phyloP scores from a whole-genome alignment of 2,329 filamentous ascomycete genomes.

The Microcyclospora tardicrescens region DNA sequence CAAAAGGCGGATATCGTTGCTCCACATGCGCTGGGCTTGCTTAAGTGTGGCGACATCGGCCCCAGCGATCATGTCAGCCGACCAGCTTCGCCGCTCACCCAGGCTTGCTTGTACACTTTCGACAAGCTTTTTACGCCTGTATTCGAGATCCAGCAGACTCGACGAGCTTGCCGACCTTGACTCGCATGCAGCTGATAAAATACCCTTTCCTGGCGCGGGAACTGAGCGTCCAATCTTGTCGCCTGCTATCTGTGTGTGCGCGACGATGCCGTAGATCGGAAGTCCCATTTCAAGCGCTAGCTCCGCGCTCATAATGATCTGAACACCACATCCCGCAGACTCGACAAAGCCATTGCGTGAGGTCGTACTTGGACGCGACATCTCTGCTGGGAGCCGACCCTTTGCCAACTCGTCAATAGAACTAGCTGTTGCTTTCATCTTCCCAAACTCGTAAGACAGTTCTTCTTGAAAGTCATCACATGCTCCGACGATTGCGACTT shows the following conservation, averaged over 20 bases:
- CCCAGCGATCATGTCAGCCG: conserved; percentile 84
- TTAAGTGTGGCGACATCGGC: too few species aligned
- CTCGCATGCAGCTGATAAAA: conserved; percentile 86
- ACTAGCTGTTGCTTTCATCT: conserved; percentile 98
- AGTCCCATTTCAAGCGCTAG: conserved; percentile 94
- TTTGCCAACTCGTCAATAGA: conserved; percentile 89
- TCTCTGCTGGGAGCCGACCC: conserved; percentile 83
- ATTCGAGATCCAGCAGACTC: conserved; percentile 88
- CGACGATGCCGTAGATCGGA: conserved; percentile 85
- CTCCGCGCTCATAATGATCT: conserved; percentile 91
- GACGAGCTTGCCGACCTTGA: conserved; percentile 80
- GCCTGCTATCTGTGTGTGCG: conserved; percentile 81
- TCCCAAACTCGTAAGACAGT: conserved; percentile 95
- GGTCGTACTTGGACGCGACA: conserved; percentile 91
- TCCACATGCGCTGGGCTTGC: conserved; percentile 77
- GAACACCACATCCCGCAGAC: conserved; percentile 90
- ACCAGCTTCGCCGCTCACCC: conserved; percentile 94
- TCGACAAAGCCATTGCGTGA: conserved; percentile 98
- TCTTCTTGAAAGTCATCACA: conserved; percentile 98
- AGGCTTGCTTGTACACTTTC: conserved; percentile 85
- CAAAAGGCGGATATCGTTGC: conserved; percentile 96
- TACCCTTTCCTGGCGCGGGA: conserved; percentile 86
- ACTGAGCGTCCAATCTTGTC: conserved; percentile 97
- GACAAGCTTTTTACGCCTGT: conserved; percentile 84
- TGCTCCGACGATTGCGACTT: conserved; percentile 88